A percentile compares a stretch with the other conserved stretches of the same genome.
Conservation (phyloP, 2,329 filamentous ascomycete species). For the Phaeomoniella chlamydospora region DNA sequence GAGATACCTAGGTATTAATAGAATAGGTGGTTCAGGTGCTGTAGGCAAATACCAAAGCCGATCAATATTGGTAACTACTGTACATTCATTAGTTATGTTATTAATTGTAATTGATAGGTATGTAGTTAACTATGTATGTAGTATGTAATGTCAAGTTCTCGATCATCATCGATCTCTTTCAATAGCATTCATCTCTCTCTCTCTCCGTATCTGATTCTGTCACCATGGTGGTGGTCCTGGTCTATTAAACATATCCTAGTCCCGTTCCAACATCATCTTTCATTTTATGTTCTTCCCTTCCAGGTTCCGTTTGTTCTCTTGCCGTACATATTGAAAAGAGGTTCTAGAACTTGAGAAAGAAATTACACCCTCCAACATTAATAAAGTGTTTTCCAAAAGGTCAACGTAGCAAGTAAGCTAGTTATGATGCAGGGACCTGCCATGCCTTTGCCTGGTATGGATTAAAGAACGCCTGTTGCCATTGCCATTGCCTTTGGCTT, state of each 20-base stretch:
- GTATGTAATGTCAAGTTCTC: no score
- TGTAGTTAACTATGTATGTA: no score
- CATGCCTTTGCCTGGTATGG: neutral
- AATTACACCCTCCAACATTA: neutral
- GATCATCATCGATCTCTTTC: no score
- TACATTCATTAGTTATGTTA: neutral
- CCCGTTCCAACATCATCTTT: neutral
- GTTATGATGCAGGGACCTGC: neutral
- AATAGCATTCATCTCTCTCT: no score
- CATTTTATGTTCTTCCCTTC: no score
- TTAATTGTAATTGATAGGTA: no score
- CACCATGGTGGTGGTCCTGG: no score
- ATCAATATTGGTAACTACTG: neutral
- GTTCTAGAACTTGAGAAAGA: neutral
- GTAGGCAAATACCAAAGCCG: neutral
- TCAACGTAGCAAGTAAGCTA: neutral
- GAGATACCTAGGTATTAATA: neutral
- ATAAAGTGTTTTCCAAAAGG: neutral
- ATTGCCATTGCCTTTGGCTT: no score
- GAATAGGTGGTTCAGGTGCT: neutral
- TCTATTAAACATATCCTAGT: neutral
- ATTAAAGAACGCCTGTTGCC: no score
- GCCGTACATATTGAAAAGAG: no score
- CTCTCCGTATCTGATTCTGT: no score
- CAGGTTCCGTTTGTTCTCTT: no score